A percentile compares a stretch with the other conserved stretches of the same genome.
Evolutionary conservation across 305 asterid genomes (phyloP).

Genomic region (Withania somnifera): DNA sequence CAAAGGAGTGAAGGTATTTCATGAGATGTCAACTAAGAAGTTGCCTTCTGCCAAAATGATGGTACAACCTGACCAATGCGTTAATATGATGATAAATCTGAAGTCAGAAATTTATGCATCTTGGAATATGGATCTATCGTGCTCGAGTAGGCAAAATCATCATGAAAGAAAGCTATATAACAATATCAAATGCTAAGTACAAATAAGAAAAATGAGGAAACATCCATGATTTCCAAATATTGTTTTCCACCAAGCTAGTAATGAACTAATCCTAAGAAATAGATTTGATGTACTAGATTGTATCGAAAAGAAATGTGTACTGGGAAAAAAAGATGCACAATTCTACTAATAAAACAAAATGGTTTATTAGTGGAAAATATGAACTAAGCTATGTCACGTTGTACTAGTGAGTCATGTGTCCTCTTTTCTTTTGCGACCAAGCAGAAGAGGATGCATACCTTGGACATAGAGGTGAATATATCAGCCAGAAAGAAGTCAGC

Average conservation of each 20-base stretch:
- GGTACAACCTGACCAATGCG: neutral
- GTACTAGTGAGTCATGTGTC: neutral
- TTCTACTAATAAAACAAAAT: neutral
- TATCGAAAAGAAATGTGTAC: neutral
- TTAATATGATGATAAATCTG: conserved; percentile 4
- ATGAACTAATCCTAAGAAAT: neutral
- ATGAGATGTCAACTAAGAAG: neutral
- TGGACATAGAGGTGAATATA: conserved; percentile 95
- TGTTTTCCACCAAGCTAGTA: neutral
- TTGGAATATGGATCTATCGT: neutral
- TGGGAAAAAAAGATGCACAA: neutral
- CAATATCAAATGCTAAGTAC: neutral
- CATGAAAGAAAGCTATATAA: neutral
- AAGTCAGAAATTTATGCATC: neutral
- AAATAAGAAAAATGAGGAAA: neutral
- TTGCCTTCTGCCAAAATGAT: neutral
- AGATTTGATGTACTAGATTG: neutral
- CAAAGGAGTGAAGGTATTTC: neutral
- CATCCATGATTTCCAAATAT: neutral
- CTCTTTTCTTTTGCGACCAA: neutral
- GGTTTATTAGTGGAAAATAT: neutral
- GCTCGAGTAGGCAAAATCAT: neutral
- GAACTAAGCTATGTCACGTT: neutral
- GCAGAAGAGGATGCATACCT: conserved; percentile 43
- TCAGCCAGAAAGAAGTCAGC: conserved; percentile 96